Percentiles rank a stretch among this genome's conserved stretches.
Conservation (phyloP, 2,329 filamentous ascomycete species). For the Aplosporella prunicola region DNA sequence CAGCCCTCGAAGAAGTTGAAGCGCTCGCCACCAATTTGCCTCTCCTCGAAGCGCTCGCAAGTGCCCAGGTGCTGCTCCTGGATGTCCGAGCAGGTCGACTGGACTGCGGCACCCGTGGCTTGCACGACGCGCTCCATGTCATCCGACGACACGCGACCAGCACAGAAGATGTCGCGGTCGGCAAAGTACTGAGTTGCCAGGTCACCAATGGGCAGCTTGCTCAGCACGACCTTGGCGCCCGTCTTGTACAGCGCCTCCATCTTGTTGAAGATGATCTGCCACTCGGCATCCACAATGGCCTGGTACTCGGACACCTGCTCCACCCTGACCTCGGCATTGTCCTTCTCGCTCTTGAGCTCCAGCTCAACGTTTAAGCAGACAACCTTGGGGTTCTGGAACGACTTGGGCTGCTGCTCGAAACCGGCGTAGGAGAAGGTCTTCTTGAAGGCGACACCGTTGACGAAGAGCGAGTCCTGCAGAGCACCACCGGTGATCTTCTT, state of each 20-base stretch:
- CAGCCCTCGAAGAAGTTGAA: slow-evolving; percentile 99
- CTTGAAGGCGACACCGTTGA: slow-evolving; percentile 98
- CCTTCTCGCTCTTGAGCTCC: slow-evolving; percentile 97
- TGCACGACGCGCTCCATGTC: slow-evolving; percentile 95
- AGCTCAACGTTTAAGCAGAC: slow-evolving; percentile 96
- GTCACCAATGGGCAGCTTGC: slow-evolving; percentile 95
- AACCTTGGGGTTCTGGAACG: slow-evolving; percentile 88
- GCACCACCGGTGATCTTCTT: slow-evolving; percentile 98
- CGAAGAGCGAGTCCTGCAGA: slow-evolving; percentile 89
- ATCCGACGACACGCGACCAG: slow-evolving; percentile 79
- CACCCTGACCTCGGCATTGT: slow-evolving; percentile 95
- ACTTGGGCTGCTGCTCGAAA: slow-evolving; percentile 98
- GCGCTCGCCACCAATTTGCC: slow-evolving; percentile 91
- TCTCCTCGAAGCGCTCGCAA: slow-evolving; percentile 86
- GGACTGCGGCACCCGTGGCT: slow-evolving; percentile 52
- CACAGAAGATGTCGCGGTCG: slow-evolving; percentile 96
- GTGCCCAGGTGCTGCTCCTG: slow-evolving; percentile 76
- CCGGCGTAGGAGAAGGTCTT: slow-evolving; percentile 99
- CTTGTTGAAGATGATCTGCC: slow-evolving; percentile 99
- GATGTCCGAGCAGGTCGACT: slow-evolving; percentile 9
- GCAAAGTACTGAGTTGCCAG: slow-evolving; percentile 96
- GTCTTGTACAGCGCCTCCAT: slow-evolving; percentile 90
- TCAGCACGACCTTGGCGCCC: slow-evolving; percentile 92
- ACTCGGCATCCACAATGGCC: slow-evolving; percentile 97
- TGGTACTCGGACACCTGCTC: slow-evolving; percentile 99